phyloP scores from a whole-genome alignment of 805 yeast species.

The Candida palmyrensis region DNA sequence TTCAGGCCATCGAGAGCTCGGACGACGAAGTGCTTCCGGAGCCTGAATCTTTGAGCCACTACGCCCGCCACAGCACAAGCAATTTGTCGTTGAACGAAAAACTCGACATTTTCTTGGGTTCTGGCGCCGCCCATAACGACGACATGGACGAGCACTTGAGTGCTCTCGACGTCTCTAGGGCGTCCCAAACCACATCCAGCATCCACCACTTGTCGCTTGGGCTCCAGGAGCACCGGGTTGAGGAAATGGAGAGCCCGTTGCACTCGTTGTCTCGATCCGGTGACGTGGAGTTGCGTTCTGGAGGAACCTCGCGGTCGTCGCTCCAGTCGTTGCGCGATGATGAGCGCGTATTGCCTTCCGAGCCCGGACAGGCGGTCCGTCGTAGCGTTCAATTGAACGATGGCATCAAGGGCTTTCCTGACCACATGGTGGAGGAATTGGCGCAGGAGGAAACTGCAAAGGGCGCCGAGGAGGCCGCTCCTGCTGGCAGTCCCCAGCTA shows the following conservation, averaged over 20 bases:
- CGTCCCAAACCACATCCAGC: constrained; percentile 24
- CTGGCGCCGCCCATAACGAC: constrained; percentile 6
- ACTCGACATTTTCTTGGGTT: constrained; percentile 34
- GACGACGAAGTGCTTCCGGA: constrained; percentile 5
- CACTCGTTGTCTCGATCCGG: constrained; percentile 22
- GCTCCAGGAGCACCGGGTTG: constrained; percentile 14
- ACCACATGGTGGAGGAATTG: constrained; percentile 29
- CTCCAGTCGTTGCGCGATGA: constrained; percentile 27
- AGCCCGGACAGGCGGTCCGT: constrained; percentile 11
- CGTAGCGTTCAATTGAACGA: constrained; percentile 33
- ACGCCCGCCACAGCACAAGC: constrained; percentile 19
- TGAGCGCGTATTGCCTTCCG: constrained; percentile 22
- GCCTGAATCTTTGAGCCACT: constrained; percentile 12
- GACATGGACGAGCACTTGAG: constrained; percentile 34
- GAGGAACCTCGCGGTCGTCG: constrained; percentile 39
- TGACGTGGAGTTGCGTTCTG: constrained; percentile 20
- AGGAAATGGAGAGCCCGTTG: constrained; percentile 26
- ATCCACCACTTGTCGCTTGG: constrained; percentile 31
- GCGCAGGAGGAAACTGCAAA: constrained; percentile 14
- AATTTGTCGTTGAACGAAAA: constrained; percentile 39
- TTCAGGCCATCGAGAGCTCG: constrained; percentile 7
- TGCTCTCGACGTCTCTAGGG: constrained; percentile 19
- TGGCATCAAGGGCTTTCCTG: constrained; percentile 40
- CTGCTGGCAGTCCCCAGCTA: no score
- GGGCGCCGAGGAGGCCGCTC: not conserved